Evolutionary conservation across 805 yeast genomes (phyloP), one percentile per base, ranked within the genome.

Genomic region (Schizosaccharomyces pombe): DNA sequence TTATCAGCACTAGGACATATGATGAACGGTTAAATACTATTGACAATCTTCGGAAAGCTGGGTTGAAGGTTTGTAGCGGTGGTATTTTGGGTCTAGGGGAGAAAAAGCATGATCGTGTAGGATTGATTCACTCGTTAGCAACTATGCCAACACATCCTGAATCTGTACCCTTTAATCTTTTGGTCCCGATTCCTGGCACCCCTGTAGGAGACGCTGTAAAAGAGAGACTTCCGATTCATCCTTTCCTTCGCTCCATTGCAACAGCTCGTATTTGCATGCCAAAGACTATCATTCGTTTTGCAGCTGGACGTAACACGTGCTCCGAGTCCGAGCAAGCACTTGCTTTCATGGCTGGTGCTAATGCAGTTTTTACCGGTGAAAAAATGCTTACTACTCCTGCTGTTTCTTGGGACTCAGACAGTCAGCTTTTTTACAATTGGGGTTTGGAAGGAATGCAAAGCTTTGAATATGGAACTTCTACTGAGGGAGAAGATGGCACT

Each of bases 251-350:
- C 64, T 80, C 87, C 2, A 72, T 82, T 57, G 82, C 87, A 1
- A 79, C 87, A 2, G 89, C 87, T 0, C 72, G 91, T 58, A 64
- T 82, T 24, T 67, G 79, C 33, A 82, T 82, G 86, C 91, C 91
- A 1, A 67, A 68, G 43, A 69, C 82, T 1, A 80, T 81, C 53
- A 75, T 82, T 57, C 72, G 91, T 58, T 68, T 82, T 54, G 86
- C 89, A 2, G 91, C 91, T 5, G 91, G 91, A 0, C 72, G 91
- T 57, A 80, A 80, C 63, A 78, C 85, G 22, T 81, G 82, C 87
- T 79, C 76, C 59, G 87, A 82, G 60, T 68, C 74, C 56, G 86
- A 82, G 60, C 91, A 82, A 63, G 74, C 79, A 56, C 64, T 82
- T 60, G 80, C 87, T 58, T 82, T 82, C 64, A 72, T 79, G 76